Evolutionary conservation across 1,139 yeast species (phyloP), one percentile per base, ranked within the genome.

Genomic region (Debaryomyces robertsiae): DNA sequence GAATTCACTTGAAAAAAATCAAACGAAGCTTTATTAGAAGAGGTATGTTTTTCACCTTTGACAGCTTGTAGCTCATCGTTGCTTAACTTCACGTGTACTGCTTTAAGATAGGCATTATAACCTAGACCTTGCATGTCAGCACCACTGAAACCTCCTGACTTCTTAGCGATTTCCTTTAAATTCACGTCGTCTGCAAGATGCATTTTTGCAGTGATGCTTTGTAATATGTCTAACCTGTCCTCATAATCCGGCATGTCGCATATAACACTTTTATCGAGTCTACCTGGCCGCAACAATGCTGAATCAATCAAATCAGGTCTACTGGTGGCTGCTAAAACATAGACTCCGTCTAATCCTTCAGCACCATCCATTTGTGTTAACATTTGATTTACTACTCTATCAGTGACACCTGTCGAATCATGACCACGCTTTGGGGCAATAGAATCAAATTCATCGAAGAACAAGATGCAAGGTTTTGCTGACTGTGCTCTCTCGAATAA

Each of bases 331-430:
- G 98, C 98, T 24, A 93, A 70, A 1, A 94, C 96, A 57, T 93
- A 93, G 3, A 94, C 98, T 1, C 98, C 98, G 55, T 91, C 97
- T 27, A 91, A 69, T 0, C 98, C 98, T 61, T 93, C 98, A 1
- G 98, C 98, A 67, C 99, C 99, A 64, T 93, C 99, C 96, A 93
- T 90, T 60, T 94, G 98, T 0, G 98, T 93, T 55, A 93, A 77
- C 82, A 93, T 80, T 60, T 93, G 98, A 63, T 94, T 94, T 30
- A 93, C 98, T 30, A 93, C 97, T 55, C 98, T 77, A 60, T 93
- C 98, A 1, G 98, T 93, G 4, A 93, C 98, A 46, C 98, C 98
- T 0, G 98, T 91, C 2, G 96, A 87, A 57, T 93, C 98, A 57
- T 91, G 98, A 1, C 98, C 98, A 72, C 98, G 82, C 61, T 91